Evolutionary conservation across 768 basidiomycete genomes (phyloP).

Genomic region (Dictyophora rubrovolvata): DNA sequence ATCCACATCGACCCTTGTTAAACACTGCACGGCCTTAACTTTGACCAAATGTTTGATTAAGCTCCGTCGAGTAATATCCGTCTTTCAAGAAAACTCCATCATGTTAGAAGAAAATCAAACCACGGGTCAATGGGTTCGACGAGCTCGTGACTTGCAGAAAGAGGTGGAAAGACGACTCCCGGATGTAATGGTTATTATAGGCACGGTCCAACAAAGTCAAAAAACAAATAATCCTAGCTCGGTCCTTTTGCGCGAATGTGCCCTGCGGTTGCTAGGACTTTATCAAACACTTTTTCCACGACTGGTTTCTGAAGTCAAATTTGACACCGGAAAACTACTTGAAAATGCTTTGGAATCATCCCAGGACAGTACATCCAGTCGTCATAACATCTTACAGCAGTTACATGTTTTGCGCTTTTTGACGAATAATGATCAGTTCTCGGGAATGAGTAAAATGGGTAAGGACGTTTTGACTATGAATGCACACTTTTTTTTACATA

Average conservation of each 20-base stretch:
- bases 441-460: constrained; percentile 70
- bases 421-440: constrained; percentile 69
- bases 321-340: constrained; percentile 78
- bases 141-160: constrained; percentile 58
- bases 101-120: constrained; percentile 52
- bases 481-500: neutral
- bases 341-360: constrained; percentile 29
- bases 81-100: constrained; percentile 37
- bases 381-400: constrained; percentile 40
- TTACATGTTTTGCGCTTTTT: constrained; percentile 70
- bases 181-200: constrained; percentile 78
- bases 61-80: constrained; percentile 41
- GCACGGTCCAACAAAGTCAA: constrained; percentile 53
- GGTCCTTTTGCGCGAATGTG: constrained; percentile 66
- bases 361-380: constrained; percentile 12
- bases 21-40: constrained; percentile 74
- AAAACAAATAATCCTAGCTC: constrained; percentile 28
- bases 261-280: constrained; percentile 73
- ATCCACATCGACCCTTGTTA: constrained; percentile 62
- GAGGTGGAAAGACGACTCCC: constrained; percentile 72
- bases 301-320: constrained; percentile 67
- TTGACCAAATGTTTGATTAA: constrained; percentile 71
- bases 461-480: constrained; percentile 26
- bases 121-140: constrained; percentile 63
- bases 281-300: constrained; percentile 73